Percentiles rank a stretch among this genome's conserved stretches.
These are phyloP conservation scores for Alternaria angustiovoidea DNA, from an alignment of 2,329 filamentous ascomycete genomes.

Conservation along the genomic window DNA sequence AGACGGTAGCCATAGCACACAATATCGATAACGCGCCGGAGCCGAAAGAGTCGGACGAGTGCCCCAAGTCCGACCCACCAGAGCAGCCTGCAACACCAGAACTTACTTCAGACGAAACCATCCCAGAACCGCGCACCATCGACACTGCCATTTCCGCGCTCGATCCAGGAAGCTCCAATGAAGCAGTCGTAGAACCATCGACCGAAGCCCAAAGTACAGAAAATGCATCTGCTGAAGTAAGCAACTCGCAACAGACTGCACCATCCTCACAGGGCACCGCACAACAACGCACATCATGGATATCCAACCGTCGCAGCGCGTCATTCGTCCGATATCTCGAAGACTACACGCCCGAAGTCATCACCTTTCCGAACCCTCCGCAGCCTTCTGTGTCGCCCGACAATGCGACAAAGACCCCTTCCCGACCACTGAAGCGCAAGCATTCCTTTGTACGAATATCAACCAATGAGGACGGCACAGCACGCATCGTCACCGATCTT, in stretches of 20 bases:
- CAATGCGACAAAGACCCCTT: conserved; percentile 53
- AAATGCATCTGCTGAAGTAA: conserved; percentile 35
- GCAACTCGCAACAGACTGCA: conserved; percentile 43
- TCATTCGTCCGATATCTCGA: conserved; percentile 49
- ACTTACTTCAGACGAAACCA: conserved; percentile 29
- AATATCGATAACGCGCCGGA: conserved; percentile 32
- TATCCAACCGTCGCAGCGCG: conserved; percentile 57
- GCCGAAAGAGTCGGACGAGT: conserved; percentile 23
- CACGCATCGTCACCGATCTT: conserved; percentile 77
- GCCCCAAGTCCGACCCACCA: conserved; percentile 29
- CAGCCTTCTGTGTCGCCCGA: conserved; percentile 54
- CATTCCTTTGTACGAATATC: conserved; percentile 75
- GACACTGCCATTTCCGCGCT: conserved; percentile 17
- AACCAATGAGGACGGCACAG: conserved; percentile 87
- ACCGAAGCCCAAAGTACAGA: conserved; percentile 36
- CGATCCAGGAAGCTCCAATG: conserved; percentile 30
- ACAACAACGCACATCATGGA: conserved; percentile 50
- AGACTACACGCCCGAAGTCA: conserved; percentile 43
- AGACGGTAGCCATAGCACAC: conserved; percentile 27
- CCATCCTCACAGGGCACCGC: conserved; percentile 42
- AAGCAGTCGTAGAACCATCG: conserved; percentile 30
- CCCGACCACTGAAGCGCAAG: conserved; percentile 48
- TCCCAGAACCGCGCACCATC: conserved; percentile 21
- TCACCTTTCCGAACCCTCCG: conserved; percentile 37
- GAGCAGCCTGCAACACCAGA: conserved; percentile 32